Conservation (phyloP, 495 filamentous ascomycete genomes). For the Aspergillus taichungensis region DNA sequence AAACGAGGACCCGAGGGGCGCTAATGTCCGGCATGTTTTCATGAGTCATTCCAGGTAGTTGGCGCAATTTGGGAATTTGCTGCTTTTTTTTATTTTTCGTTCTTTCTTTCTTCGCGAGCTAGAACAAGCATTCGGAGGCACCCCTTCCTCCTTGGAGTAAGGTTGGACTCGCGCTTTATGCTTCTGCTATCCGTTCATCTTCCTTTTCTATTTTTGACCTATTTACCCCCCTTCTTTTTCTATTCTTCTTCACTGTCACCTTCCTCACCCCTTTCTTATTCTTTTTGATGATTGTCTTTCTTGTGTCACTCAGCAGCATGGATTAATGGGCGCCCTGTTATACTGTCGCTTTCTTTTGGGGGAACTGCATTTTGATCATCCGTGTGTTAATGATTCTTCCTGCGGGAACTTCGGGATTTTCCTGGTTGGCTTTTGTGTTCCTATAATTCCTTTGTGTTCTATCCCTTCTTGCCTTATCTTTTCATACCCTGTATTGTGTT, state of each 20-base stretch:
- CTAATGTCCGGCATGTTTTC: slow-evolving; percentile 42
- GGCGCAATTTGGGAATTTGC: slow-evolving; percentile 34
- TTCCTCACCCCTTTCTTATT: slow-evolving; percentile 7
- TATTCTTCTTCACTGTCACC: slow-evolving; percentile 8
- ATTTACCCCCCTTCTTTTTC: slow-evolving; percentile 4
- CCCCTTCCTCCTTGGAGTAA: slow-evolving; percentile 36
- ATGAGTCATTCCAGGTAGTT: slow-evolving; percentile 15
- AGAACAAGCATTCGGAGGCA: slow-evolving; percentile 42
- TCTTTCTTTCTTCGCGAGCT: slow-evolving; percentile 31
- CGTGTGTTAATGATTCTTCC: slow-evolving; percentile 18
- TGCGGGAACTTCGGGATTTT: slow-evolving; percentile 18
- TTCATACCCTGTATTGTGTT: slow-evolving; percentile 9
- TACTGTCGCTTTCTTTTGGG: slow-evolving; percentile 25
- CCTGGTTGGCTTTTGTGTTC: slow-evolving; percentile 10
- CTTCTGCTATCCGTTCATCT: slow-evolving; percentile 8
- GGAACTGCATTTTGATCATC: slow-evolving; percentile 30
- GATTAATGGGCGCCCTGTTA: slow-evolving; percentile 32
- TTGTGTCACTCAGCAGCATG: slow-evolving; percentile 22
- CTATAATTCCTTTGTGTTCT: neutral
- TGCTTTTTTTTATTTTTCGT: no score
- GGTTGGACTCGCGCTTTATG: slow-evolving; percentile 26
- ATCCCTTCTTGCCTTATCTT: neutral
- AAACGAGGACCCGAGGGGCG: slow-evolving; percentile 14
- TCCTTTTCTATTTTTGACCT: slow-evolving; percentile 7
- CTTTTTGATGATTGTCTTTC: slow-evolving; percentile 8